These are phyloP conservation scores for Vickermania ingenoplastis DNA, from an alignment of 208 protist genomes.

Conservation along the genomic window DNA sequence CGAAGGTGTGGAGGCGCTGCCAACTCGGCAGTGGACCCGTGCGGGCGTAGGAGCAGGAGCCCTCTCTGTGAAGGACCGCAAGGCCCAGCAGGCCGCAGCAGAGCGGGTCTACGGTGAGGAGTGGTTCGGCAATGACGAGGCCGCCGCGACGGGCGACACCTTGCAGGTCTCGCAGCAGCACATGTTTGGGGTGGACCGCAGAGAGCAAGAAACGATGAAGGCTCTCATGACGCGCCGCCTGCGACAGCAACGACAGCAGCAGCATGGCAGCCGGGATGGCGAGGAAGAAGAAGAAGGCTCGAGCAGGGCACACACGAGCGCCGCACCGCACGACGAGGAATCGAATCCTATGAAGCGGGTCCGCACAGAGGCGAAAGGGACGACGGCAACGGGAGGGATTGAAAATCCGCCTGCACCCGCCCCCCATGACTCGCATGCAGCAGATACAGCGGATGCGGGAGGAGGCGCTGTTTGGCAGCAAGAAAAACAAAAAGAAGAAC, in stretches of 20 bases:
- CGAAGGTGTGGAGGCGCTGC: conserved; percentile 6
- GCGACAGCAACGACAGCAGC: conserved; percentile 6
- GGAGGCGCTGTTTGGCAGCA: conserved; percentile 21
- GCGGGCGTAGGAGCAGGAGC: conserved; percentile 47
- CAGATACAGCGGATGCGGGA: conserved; percentile 32
- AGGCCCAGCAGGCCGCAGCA: conserved; percentile 43
- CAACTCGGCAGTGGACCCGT: conserved; percentile 44
- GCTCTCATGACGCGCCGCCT: conserved; percentile 38
- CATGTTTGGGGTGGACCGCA: conserved; percentile 20
- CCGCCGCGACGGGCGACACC: not conserved
- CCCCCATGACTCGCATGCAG: conserved; percentile 41
- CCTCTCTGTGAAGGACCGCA: conserved; percentile 40
- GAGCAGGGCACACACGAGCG: not conserved
- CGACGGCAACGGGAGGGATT: too few species aligned
- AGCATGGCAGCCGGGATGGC: not conserved
- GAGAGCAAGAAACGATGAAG: conserved; percentile 35
- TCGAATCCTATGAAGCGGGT: too few species aligned
- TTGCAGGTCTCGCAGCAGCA: conserved; percentile 8
- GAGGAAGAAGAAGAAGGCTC: not conserved
- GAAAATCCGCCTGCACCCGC: too few species aligned
- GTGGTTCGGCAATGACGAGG: not conserved
- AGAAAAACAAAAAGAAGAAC: conserved; percentile 11
- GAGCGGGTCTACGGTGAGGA: conserved; percentile 51
- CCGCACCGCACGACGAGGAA: too few species aligned
- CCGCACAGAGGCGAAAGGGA: too few species aligned